Evolutionary conservation across 441 rosid genomes (phyloP).

Genomic region (Kokia cookei): DNA sequence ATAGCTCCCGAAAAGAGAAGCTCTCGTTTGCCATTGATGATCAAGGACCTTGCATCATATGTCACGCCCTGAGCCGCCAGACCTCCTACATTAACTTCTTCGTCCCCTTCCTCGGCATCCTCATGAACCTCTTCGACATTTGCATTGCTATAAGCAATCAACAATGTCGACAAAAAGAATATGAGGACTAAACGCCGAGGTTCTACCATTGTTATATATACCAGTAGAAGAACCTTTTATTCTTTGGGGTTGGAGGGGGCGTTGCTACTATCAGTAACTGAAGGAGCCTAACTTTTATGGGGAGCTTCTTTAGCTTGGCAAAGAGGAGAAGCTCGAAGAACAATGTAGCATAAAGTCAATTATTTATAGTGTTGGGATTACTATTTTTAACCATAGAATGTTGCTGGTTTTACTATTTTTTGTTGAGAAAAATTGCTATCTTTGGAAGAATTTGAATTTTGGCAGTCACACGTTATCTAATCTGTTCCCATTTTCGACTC

Average conservation of each 20-base stretch:
- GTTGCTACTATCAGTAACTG: too few species aligned
- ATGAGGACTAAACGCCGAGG: neutral
- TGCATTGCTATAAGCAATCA: constrained; percentile 20
- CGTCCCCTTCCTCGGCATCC: neutral
- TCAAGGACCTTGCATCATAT: constrained; percentile 71
- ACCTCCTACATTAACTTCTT: neutral
- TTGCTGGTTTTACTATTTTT: neutral
- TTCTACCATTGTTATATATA: too few species aligned
- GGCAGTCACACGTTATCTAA: neutral
- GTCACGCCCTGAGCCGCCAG: constrained; percentile 18
- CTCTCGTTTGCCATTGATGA: constrained; percentile 68
- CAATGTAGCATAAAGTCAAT: neutral
- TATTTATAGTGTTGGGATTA: neutral
- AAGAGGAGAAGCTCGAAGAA: neutral
- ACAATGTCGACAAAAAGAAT: constrained; percentile 16
- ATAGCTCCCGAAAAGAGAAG: constrained; percentile 92
- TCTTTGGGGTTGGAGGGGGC: too few species aligned
- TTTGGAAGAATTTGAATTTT: neutral
- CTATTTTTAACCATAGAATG: neutral
- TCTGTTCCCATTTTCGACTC: neutral
- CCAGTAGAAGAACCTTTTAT: too few species aligned
- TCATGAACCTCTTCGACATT: neutral
- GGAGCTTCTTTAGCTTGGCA: neutral
- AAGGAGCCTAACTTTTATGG: too few species aligned
- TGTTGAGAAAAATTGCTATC: neutral